Conservation (phyloP, 306 rosid genomes). For the Rosa lucieae region DNA sequence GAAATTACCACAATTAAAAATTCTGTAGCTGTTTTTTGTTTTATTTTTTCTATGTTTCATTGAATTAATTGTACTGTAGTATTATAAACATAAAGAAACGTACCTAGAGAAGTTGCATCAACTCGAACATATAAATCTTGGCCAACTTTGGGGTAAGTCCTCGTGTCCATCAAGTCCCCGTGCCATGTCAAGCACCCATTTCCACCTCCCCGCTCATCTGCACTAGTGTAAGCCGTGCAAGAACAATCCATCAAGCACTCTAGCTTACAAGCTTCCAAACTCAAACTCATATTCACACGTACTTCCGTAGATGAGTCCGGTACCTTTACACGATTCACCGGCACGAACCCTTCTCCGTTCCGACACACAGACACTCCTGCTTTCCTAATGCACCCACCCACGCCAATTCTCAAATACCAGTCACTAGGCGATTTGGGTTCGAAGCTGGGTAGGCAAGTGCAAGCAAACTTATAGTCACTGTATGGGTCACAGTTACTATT, state of each 20-base stretch:
- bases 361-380: conserved; percentile 26
- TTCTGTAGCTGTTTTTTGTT: too few relatives aligned
- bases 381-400: conserved; percentile 53
- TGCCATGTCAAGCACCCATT: conserved; percentile 52
- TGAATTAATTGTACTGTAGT: too few relatives aligned
- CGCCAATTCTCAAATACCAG: conserved; percentile 38
- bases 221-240: conserved; percentile 45
- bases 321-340: conserved; percentile 33
- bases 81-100: neutral
- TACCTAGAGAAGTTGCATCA: conserved; percentile 27
- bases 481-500: conserved; percentile 45
- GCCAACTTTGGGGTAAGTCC: conserved; percentile 30
- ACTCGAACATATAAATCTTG: conserved; percentile 51
- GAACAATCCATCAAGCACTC: conserved; percentile 48
- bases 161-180: conserved; percentile 44
- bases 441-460: conserved; percentile 55
- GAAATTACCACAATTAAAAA: too few relatives aligned
- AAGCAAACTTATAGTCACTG: conserved; percentile 11
- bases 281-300: conserved; percentile 20
- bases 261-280: conserved; percentile 26
- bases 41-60: too few relatives aligned
- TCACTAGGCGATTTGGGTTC: conserved; percentile 33
- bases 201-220: conserved; percentile 27
- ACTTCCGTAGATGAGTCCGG: conserved; percentile 41
- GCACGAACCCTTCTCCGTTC: conserved; percentile 58